Evolutionary conservation across 2,329 filamentous ascomycete genomes (phyloP).

Genomic region (Claviceps africana): DNA sequence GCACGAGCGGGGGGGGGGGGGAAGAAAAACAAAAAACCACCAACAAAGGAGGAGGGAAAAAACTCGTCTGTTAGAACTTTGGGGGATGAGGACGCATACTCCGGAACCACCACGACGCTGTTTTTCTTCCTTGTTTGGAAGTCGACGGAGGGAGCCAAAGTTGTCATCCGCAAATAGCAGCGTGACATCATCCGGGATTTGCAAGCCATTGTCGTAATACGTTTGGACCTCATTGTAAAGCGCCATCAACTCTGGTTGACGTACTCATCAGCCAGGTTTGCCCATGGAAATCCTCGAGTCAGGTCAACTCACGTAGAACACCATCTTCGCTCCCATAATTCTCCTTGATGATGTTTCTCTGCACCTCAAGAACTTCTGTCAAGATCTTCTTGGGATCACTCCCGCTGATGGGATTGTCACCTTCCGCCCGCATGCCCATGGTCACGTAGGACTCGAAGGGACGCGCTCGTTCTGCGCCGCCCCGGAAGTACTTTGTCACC

Average conservation of each 20-base stretch:
- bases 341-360: slow-evolving; percentile 38
- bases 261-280: neutral
- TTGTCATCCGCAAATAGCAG: slow-evolving; percentile 51
- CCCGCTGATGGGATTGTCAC: slow-evolving; percentile 37
- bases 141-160: slow-evolving; percentile 42
- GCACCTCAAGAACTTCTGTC: slow-evolving; percentile 38
- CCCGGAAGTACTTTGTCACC: slow-evolving; percentile 41
- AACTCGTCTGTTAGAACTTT: too few relatives aligned
- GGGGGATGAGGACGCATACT: slow-evolving; percentile 17
- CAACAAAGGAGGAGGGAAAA: neutral
- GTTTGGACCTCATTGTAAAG: slow-evolving; percentile 53
- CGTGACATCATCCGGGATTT: slow-evolving; percentile 46
- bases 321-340: slow-evolving; percentile 32
- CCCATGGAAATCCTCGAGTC: neutral
- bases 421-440: slow-evolving; percentile 43
- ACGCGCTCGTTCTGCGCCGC: slow-evolving; percentile 40
- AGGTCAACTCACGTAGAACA: slow-evolving; percentile 21
- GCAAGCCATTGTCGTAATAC: slow-evolving; percentile 46
- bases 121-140: slow-evolving; percentile 39
- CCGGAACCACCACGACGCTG: slow-evolving; percentile 41
- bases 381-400: slow-evolving; percentile 37
- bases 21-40: too few relatives aligned
- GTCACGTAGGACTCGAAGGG: slow-evolving; percentile 46
- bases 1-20: neutral
- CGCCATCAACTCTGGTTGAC: slow-evolving; percentile 40